A percentile compares a stretch with the other conserved stretches of the same genome.
Evolutionary conservation across 164 flowering plant genomes (phyloP).

Genomic region (Echeveria elegans): DNA sequence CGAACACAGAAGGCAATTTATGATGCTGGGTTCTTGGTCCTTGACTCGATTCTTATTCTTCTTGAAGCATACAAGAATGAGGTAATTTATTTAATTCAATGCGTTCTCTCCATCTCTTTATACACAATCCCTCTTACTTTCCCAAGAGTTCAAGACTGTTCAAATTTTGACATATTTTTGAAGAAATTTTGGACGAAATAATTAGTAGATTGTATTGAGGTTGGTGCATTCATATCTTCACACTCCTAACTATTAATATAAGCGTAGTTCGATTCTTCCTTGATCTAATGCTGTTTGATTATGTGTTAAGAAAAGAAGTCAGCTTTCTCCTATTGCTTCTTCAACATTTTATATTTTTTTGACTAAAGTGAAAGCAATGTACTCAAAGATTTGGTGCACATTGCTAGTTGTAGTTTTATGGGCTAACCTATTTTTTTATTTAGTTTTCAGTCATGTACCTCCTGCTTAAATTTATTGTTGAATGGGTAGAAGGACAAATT

Average conservation of each 20-base stretch:
- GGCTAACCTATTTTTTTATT: conserved; percentile 21
- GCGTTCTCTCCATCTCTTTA: too few relatives aligned
- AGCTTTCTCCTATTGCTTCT: background rate
- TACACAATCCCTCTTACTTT: too few relatives aligned
- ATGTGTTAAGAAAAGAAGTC: too few relatives aligned
- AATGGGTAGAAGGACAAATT: conserved; percentile 94
- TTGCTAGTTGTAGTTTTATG: background rate
- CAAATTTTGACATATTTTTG: background rate
- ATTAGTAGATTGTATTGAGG: background rate
- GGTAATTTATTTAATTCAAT: conserved; percentile 51
- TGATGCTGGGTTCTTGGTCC: conserved; percentile 69
- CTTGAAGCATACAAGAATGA: conserved; percentile 81
- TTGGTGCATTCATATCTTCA: background rate
- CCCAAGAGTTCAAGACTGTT: too few relatives aligned
- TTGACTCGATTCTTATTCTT: conserved; percentile 54
- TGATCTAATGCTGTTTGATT: too few relatives aligned
- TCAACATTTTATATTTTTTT: background rate
- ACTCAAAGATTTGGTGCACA: background rate
- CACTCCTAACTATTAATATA: too few relatives aligned
- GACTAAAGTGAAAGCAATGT: background rate
- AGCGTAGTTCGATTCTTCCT: too few relatives aligned
- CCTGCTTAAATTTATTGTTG: conserved; percentile 80
- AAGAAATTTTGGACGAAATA: too few relatives aligned
- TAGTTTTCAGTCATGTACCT: conserved; percentile 90
- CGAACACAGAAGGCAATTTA: conserved; percentile 77